phyloP scores from a whole-genome alignment of 1,139 yeast genomes.

The Chernovozyma aurita region DNA sequence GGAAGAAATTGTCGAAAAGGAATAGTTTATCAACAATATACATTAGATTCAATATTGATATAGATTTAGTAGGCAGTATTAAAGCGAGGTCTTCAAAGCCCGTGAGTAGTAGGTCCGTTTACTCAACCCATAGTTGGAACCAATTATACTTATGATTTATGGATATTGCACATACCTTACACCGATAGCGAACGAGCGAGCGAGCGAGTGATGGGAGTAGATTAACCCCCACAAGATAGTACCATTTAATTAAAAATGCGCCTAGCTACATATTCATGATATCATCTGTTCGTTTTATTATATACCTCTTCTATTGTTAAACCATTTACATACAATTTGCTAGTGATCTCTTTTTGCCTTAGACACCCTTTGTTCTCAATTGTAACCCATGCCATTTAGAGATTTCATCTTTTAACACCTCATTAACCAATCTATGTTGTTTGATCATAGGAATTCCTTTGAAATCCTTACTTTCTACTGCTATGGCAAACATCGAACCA shows the following conservation, averaged over 20 bases:
- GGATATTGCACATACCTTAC: too few species aligned
- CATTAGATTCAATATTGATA: neutral
- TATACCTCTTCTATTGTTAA: too few species aligned
- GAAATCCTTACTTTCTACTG: constrained; percentile 68
- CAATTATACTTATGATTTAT: too few species aligned
- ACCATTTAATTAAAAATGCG: too few species aligned
- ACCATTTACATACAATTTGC: neutral
- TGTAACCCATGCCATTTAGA: constrained; percentile 94
- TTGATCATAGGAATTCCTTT: constrained; percentile 79
- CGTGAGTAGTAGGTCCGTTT: too few species aligned
- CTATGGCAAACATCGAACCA: constrained; percentile 95
- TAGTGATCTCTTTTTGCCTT: neutral
- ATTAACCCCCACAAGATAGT: too few species aligned
- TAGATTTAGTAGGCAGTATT: too few species aligned
- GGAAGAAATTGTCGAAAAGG: constrained; percentile 69
- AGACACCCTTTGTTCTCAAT: constrained; percentile 54
- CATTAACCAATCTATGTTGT: constrained; percentile 89
- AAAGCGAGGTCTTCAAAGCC: too few species aligned
- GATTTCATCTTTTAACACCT: constrained; percentile 77
- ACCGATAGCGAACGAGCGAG: too few species aligned
- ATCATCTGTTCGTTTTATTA: neutral
- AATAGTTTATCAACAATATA: constrained; percentile 1
- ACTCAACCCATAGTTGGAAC: too few species aligned
- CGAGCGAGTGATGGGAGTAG: too few species aligned
- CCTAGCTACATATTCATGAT: too few species aligned